A percentile compares a stretch with the other conserved stretches of the same genome.
These are phyloP conservation scores for Mucor indicus DNA, from an alignment of 371 early-diverging fungal species.

Conservation along the genomic window DNA sequence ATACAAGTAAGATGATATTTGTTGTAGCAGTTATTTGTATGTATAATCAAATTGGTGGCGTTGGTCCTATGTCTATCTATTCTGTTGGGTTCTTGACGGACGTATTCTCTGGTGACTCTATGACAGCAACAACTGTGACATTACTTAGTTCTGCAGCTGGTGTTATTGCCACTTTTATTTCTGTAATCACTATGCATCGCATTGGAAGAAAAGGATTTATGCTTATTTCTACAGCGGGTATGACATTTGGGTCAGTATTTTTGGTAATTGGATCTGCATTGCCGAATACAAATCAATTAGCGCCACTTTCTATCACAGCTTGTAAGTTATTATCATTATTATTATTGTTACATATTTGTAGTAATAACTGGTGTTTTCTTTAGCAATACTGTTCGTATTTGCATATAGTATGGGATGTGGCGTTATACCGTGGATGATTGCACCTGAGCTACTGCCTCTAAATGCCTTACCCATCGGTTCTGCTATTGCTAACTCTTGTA, in stretches of 20 bases:
- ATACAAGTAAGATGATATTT: too few relatives aligned
- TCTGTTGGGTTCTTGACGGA: conserved; percentile 29
- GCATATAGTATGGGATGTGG: conserved; percentile 34
- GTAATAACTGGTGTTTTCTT: neutral
- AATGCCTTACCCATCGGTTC: conserved; percentile 25
- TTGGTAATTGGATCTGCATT: conserved; percentile 21
- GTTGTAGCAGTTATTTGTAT: conserved; percentile 38
- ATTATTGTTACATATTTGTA: neutral
- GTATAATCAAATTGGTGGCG: conserved; percentile 42
- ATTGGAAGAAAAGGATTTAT: conserved; percentile 33
- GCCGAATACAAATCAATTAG: conserved; percentile 1
- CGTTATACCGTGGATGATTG: conserved; percentile 38
- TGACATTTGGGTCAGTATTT: conserved; percentile 18
- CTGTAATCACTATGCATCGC: conserved; percentile 21
- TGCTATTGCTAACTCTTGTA: conserved; percentile 26
- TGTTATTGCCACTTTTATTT: conserved; percentile 22
- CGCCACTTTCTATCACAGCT: conserved; percentile 21
- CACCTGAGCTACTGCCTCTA: conserved; percentile 32
- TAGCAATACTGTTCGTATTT: conserved; percentile 22
- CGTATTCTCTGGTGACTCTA: conserved; percentile 17
- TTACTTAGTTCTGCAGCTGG: conserved; percentile 23
- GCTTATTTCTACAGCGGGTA: conserved; percentile 23
- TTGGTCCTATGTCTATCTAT: conserved; percentile 43
- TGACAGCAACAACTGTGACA: conserved; percentile 20
- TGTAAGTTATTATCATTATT: conserved; percentile 1